These are phyloP conservation scores for Diaporthe vaccinii DNA, from an alignment of 2,329 filamentous ascomycete species.

Conservation along the genomic window DNA sequence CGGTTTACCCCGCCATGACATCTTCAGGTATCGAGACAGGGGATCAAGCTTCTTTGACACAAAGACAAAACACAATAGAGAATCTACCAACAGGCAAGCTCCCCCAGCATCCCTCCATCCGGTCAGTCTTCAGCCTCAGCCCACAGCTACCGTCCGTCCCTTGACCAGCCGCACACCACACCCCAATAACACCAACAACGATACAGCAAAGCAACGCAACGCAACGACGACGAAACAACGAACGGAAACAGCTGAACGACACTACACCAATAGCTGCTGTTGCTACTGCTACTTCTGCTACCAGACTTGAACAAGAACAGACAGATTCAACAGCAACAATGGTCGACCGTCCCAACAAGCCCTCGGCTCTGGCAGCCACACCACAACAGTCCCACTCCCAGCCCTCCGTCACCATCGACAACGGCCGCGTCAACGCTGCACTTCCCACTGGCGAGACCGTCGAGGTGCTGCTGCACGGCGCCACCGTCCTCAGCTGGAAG, in stretches of 20 bases:
- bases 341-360: conserved; percentile 90
- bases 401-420: conserved; percentile 80
- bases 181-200: conserved; percentile 19
- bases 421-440: conserved; percentile 80
- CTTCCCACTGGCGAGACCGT: conserved; percentile 90
- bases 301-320: conserved; percentile 18
- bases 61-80: conserved; percentile 22
- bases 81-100: conserved; percentile 32
- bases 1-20: conserved; percentile 41
- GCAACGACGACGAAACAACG: not conserved
- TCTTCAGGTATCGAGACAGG: conserved; percentile 39
- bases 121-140: conserved; percentile 8
- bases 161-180: conserved; percentile 2
- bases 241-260: conserved; percentile 4
- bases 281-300: not conserved
- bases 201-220: conserved; percentile 17
- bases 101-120: conserved; percentile 29
- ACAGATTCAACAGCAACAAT: conserved; percentile 54
- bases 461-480: conserved; percentile 89
- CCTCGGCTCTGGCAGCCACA: conserved; percentile 80
- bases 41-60: conserved; percentile 39
- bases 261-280: not conserved
- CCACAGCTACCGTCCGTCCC: not conserved
- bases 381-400: conserved; percentile 78
- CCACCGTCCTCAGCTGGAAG: conserved; percentile 95